Conservation (phyloP, 164 flowering plant species). For the Sedum album region DNA sequence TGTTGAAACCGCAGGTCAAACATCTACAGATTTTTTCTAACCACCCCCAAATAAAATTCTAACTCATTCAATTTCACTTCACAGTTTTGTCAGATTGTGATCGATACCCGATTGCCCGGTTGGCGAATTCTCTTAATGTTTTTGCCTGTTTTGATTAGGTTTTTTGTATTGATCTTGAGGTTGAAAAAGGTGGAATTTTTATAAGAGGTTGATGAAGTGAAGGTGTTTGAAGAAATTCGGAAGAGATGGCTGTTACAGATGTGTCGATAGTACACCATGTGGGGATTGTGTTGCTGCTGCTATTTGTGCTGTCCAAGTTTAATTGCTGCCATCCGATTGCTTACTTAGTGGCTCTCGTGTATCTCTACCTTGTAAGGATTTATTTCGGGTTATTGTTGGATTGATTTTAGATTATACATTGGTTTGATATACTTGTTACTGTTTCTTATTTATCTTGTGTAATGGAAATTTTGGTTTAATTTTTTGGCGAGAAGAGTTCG, state of each 20-base stretch:
- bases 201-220: neutral
- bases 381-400: too few relatives aligned
- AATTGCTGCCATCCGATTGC: conserved; percentile 38
- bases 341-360: conserved; percentile 2
- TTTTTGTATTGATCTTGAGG: neutral
- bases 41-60: too few relatives aligned
- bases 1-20: too few relatives aligned
- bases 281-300: conserved; percentile 44
- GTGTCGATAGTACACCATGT: conserved; percentile 69
- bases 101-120: too few relatives aligned
- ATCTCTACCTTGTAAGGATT: neutral
- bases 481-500: too few relatives aligned
- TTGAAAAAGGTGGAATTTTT: neutral
- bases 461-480: too few relatives aligned
- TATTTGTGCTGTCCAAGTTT: conserved; percentile 49
- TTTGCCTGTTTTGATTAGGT: neutral
- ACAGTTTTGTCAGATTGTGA: too few relatives aligned
- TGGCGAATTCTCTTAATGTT: too few relatives aligned
- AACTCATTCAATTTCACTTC: too few relatives aligned
- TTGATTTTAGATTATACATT: too few relatives aligned
- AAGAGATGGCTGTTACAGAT: conserved; percentile 41
- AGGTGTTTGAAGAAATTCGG: neutral
- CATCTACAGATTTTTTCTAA: too few relatives aligned
- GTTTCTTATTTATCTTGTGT: neutral
- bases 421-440: too few relatives aligned